Evolutionary conservation across 139 green algal species (phyloP).

Genomic region (Pleodorina starrii): DNA sequence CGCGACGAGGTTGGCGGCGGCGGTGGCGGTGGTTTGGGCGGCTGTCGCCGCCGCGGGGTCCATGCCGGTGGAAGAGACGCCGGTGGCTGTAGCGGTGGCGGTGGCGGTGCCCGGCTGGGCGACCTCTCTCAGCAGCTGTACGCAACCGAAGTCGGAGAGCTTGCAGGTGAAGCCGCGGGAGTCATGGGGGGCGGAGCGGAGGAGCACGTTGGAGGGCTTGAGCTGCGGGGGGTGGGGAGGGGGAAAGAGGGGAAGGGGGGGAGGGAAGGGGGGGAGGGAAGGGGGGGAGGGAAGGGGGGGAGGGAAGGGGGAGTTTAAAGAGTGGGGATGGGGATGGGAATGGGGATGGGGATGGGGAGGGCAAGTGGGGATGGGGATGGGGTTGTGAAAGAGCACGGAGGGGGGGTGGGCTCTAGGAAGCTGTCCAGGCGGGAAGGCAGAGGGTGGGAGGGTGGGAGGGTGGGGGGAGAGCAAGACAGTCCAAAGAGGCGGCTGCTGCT

Average conservation of each 20-base stretch:
- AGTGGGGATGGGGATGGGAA: no score
- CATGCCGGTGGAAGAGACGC: not conserved
- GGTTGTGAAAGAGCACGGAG: no score
- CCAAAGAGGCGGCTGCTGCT: not conserved
- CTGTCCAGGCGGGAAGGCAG: no score
- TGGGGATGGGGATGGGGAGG: no score
- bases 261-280: not conserved
- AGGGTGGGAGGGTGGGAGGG: not conserved
- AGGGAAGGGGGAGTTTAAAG: no score
- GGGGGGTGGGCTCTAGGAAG: no score
- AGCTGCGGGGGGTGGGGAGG: constrained; percentile 74
- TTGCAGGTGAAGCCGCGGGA: constrained; percentile 74
- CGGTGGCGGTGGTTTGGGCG: not conserved
- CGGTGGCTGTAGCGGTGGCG: not conserved
- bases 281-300: not conserved
- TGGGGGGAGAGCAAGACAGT: not conserved
- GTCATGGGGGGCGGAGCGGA: constrained; percentile 54
- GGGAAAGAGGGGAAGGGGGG: not conserved
- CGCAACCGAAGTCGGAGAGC: constrained; percentile 78
- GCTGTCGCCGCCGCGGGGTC: no score
- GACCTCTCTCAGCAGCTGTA: constrained; percentile 41
- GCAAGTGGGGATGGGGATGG: no score
- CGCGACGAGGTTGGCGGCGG: no score
- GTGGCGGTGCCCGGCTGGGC: not conserved
- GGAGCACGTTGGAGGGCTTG: constrained; percentile 80